A percentile compares a stretch with the other conserved stretches of the same genome.
Evolutionary conservation across 78 protist species (phyloP).

Genomic region (Dictyostelium purpureum): DNA sequence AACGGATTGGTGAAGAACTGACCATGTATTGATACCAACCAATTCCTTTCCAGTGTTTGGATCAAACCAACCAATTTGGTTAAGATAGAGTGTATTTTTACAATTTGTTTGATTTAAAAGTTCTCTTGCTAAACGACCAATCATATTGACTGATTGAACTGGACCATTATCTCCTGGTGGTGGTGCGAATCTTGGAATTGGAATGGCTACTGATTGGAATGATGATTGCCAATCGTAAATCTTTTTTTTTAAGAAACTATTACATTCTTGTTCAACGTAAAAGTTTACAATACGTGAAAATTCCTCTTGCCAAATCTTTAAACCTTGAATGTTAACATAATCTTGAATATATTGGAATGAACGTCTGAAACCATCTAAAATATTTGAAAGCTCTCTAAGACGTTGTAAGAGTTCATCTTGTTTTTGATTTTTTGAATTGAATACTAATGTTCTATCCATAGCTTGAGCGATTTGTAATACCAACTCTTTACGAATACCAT

Average conservation of each 20-base stretch:
- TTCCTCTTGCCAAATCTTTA: constrained; percentile 97
- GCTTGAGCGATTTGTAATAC: constrained; percentile 86
- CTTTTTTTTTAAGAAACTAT: constrained; percentile 90
- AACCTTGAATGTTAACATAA: constrained; percentile 94
- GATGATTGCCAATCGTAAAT: constrained; percentile 86
- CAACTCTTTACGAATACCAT: constrained; percentile 97
- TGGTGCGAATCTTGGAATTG: constrained; percentile 89
- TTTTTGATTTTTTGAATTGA: constrained; percentile 13
- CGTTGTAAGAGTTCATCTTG: constrained; percentile 49
- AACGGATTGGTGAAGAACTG: constrained; percentile 65
- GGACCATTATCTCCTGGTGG: not conserved
- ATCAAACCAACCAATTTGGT: constrained; percentile 85
- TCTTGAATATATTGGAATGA: constrained; percentile 90
- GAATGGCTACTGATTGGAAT: constrained; percentile 92
- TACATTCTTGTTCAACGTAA: constrained; percentile 97
- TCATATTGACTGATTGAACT: constrained; percentile 85
- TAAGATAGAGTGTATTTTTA: constrained; percentile 78
- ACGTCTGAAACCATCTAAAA: constrained; percentile 89
- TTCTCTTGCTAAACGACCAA: constrained; percentile 94
- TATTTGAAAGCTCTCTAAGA: constrained; percentile 45
- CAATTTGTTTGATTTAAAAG: constrained; percentile 87
- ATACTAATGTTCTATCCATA: constrained; percentile 81
- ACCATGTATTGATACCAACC: constrained; percentile 79
- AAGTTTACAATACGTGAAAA: constrained; percentile 92
- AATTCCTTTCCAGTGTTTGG: constrained; percentile 77